These are phyloP conservation scores for Nicotiana rustica DNA, from an alignment of 305 asterid species.

Conservation along the genomic window DNA sequence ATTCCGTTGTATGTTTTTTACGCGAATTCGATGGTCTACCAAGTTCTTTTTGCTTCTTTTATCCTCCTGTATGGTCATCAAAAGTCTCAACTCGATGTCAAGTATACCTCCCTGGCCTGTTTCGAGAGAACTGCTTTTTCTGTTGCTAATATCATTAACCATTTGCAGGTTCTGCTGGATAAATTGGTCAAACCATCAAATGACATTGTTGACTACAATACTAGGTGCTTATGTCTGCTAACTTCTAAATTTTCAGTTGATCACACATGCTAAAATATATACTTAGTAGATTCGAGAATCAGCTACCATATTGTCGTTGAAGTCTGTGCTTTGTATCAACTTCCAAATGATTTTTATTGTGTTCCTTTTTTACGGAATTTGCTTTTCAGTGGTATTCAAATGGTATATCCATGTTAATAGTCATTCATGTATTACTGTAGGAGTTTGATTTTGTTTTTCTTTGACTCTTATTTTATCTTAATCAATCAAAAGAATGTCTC, in stretches of 20 bases:
- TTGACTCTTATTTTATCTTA: background rate
- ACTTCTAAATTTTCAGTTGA: slow-evolving; percentile 21
- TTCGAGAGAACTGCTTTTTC: background rate
- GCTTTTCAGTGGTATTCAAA: slow-evolving; percentile 8
- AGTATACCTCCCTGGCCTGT: slow-evolving; percentile 13
- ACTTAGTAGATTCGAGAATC: background rate
- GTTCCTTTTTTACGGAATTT: background rate
- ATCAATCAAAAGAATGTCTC: background rate
- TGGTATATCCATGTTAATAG: slow-evolving; percentile 6
- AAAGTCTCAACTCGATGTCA: background rate
- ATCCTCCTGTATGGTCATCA: slow-evolving; percentile 19
- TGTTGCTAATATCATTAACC: slow-evolving; percentile 40
- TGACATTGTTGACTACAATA: slow-evolving; percentile 88
- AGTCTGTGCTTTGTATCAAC: background rate
- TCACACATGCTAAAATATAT: background rate
- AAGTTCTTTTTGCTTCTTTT: background rate
- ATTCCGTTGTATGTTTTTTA: slow-evolving; percentile 4
- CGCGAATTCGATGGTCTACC: background rate
- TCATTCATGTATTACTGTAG: background rate
- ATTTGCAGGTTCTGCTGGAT: slow-evolving; percentile 86
- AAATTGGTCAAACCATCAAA: slow-evolving; percentile 91
- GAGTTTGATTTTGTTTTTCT: background rate
- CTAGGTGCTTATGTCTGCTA: slow-evolving; percentile 62
- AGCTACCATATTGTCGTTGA: background rate
- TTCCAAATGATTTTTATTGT: slow-evolving; percentile 2